Percentiles rank a stretch among this genome's conserved stretches.
Conservation (phyloP, 805 yeast species). For the Candida awuae region DNA sequence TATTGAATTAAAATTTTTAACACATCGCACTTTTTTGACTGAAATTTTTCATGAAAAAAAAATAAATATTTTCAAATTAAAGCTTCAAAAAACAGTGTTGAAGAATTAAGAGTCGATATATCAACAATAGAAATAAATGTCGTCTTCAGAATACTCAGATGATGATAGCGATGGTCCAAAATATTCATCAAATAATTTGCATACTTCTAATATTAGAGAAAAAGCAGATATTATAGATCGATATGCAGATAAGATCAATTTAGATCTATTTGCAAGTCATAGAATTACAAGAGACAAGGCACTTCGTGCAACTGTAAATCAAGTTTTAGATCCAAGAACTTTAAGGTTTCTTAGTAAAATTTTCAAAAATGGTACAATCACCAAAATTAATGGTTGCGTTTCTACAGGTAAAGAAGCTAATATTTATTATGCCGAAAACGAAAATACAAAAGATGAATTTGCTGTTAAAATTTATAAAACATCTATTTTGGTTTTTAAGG, state of each 20-base stretch:
- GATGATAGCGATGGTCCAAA: conserved; percentile 1
- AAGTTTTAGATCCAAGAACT: conserved; percentile 93
- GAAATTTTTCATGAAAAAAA: neutral
- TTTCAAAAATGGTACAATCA: conserved; percentile 74
- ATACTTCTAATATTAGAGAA: conserved; percentile 22
- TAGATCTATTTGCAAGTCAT: conserved; percentile 52
- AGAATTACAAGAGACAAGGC: conserved; percentile 72
- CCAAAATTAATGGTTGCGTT: conserved; percentile 86
- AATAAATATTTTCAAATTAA: neutral
- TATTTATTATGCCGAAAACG: conserved; percentile 72
- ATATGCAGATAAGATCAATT: conserved; percentile 56
- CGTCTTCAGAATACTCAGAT: conserved; percentile 9
- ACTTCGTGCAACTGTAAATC: conserved; percentile 94
- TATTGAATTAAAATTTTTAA: neutral
- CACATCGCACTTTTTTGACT: neutral
- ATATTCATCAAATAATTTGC: neutral
- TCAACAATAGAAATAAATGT: neutral
- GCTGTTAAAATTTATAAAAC: conserved; percentile 96
- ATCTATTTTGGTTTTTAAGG: conserved; percentile 93
- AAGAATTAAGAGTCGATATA: too few relatives aligned
- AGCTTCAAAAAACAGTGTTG: neutral
- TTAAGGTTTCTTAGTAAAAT: conserved; percentile 72
- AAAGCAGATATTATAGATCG: conserved; percentile 49
- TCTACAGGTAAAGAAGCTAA: conserved; percentile 99
- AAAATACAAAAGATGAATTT: conserved; percentile 43